These are phyloP conservation scores for Pyrus pyrifolia DNA, from an alignment of 306 rosid genomes.

Conservation along the genomic window DNA sequence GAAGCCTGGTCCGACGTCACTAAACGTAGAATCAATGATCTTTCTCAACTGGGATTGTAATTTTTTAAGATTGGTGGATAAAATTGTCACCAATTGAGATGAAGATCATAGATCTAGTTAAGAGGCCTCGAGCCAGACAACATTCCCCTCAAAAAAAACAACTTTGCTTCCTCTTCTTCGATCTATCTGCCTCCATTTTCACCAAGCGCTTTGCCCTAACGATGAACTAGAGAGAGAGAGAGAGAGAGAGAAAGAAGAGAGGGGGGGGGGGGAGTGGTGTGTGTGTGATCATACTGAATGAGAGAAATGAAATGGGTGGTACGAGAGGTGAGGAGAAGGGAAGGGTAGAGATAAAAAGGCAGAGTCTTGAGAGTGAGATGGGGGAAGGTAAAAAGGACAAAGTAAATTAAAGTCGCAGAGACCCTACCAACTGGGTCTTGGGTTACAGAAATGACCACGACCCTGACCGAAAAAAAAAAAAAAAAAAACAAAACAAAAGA, in stretches of 20 bases:
- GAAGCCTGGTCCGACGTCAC: constrained; percentile 69
- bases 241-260: neutral
- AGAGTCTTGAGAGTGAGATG: neutral
- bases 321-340: constrained; percentile 13
- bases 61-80: neutral
- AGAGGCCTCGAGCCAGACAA: constrained; percentile 63
- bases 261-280: neutral
- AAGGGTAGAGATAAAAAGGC: constrained; percentile 30
- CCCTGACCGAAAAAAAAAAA: no score
- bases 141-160: constrained; percentile 52
- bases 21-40: constrained; percentile 6
- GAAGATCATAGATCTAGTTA: constrained; percentile 22
- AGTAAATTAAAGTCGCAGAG: constrained; percentile 22
- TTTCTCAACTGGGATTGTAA: constrained; percentile 1
- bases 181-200: neutral
- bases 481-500: neutral
- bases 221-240: neutral
- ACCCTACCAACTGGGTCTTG: constrained; percentile 34
- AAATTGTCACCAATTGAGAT: neutral
- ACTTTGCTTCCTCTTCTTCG: neutral
- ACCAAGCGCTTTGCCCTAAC: neutral
- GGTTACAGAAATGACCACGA: constrained; percentile 37
- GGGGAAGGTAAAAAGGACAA: constrained; percentile 28
- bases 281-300: constrained; percentile 5
- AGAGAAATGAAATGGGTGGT: constrained; percentile 15